Conservation (phyloP, 2,329 filamentous ascomycete species). For the Ophiocordyceps camponoti-leonardi region DNA sequence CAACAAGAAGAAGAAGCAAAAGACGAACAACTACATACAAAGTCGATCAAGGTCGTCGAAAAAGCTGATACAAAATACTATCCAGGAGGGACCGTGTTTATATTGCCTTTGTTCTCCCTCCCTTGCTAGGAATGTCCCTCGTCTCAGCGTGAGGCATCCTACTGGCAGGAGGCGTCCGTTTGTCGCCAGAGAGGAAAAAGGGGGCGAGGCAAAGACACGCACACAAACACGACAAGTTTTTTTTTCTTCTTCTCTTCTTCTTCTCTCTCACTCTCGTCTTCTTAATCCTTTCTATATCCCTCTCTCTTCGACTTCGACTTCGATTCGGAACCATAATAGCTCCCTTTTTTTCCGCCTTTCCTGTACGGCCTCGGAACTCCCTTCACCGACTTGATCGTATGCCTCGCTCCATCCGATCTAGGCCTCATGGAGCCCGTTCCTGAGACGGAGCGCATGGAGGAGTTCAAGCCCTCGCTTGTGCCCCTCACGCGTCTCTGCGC, state of each 20-base stretch:
- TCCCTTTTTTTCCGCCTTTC: too few relatives aligned
- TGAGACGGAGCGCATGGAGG: constrained; percentile 51
- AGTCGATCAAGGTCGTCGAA: too few relatives aligned
- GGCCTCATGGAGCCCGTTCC: constrained; percentile 47
- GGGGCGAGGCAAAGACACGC: neutral
- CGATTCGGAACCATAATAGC: neutral
- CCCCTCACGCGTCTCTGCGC: constrained; percentile 31
- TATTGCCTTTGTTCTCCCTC: neutral
- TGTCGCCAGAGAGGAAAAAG: neutral
- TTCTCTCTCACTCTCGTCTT: neutral
- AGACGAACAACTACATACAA: too few relatives aligned
- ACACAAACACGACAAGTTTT: neutral
- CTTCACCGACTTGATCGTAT: too few relatives aligned
- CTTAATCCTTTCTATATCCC: neutral
- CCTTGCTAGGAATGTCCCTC: constrained; percentile 1
- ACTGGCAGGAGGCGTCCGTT: neutral
- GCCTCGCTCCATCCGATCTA: constrained; percentile 1
- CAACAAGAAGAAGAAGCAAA: too few relatives aligned
- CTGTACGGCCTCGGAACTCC: too few relatives aligned
- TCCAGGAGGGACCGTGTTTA: too few relatives aligned
- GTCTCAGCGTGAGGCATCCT: neutral
- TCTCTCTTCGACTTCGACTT: neutral
- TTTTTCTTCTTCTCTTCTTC: neutral
- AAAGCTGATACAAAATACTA: too few relatives aligned
- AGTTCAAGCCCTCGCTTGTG: constrained; percentile 41